Evolutionary conservation across 257 asterid genomes (phyloP), one percentile per base, ranked within the genome.

Genomic region (Gentiana straminea): DNA sequence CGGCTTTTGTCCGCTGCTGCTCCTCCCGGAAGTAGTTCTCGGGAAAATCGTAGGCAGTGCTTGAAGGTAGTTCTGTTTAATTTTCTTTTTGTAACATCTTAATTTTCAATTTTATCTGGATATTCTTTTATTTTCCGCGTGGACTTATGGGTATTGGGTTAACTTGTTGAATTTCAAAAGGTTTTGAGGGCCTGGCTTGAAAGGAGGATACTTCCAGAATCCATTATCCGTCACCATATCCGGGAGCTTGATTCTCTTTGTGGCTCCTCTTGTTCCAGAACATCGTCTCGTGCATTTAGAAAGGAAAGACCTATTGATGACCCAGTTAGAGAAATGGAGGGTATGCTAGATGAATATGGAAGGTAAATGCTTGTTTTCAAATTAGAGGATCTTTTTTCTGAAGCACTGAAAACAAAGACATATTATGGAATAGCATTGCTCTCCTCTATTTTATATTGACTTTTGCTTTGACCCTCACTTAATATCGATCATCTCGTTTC

Each of bases 121-220:
- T 12, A 59, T 2, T 9, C 52, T 66, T 35, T 13, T 48, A 54
- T 51, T 45, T 48, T 52, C 24, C n/a, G 15, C 48, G 59, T 60
- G 24, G 49, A 48, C 51, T 15, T 2, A 36, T 34, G 15, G 54
- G 2, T 44, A 39, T 35, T 54, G 51, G 49, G 3, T 33, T 41
- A 37, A 35, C 58, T 38, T 55, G 60, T 45, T 33, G 62, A 66
- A 51, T 13, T 58, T 70, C 59, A 68, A 63, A 75, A 89, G 97
- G 97, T 89, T 73, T 79, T 89, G 79, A 85, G 72, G 77, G 97
- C 85, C 62, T 89, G 97, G 97, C 90, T 77, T 76, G 94, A 89
- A 60, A 82, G 94, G 53, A 89, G 76, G 75, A 79, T 85, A 57
- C 80, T 89, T 64, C 94, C 97, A 35, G 95, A 85, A 68, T 77